Evolutionary conservation across 176 grass and related monocot species (phyloP).

Genomic region (Oryza rufipogon): DNA sequence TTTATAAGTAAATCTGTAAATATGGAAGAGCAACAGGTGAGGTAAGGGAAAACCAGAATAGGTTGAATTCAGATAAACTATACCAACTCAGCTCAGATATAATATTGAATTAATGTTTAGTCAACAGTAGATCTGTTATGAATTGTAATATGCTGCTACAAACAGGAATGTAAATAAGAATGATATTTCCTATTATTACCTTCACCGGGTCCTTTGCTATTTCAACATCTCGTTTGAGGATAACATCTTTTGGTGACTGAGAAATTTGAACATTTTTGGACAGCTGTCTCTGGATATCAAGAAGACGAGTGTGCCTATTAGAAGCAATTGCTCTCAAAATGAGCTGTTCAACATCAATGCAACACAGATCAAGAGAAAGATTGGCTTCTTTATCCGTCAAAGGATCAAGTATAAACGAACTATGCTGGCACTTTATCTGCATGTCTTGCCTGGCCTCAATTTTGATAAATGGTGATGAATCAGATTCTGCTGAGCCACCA

Average conservation of each 20-base stretch:
- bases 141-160: background rate
- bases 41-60: background rate
- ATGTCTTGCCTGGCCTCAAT: slow-evolving; percentile 76
- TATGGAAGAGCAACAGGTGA: background rate
- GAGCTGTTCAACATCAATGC: slow-evolving; percentile 89
- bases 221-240: slow-evolving; percentile 63
- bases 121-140: slow-evolving; percentile 5
- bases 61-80: background rate
- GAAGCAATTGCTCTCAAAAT: slow-evolving; percentile 86
- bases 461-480: slow-evolving; percentile 85
- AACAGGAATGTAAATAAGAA: slow-evolving; percentile 25
- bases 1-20: background rate
- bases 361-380: slow-evolving; percentile 77
- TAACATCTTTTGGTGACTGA: slow-evolving; percentile 66
- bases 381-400: slow-evolving; percentile 88
- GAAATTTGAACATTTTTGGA: slow-evolving; percentile 91
- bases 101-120: slow-evolving; percentile 14
- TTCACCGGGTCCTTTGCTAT: slow-evolving; percentile 46
- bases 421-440: slow-evolving; percentile 84
- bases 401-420: slow-evolving; percentile 92
- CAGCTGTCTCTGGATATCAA: slow-evolving; percentile 90
- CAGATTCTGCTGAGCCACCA: slow-evolving; percentile 53
- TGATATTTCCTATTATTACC: slow-evolving; percentile 45
- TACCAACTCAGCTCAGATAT: background rate
- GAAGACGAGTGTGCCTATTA: slow-evolving; percentile 86